A percentile compares a stretch with the other conserved stretches of the same genome.
These are phyloP conservation scores for Sutorius australiensis DNA, from an alignment of 768 basidiomycete genomes.

Conservation along the genomic window DNA sequence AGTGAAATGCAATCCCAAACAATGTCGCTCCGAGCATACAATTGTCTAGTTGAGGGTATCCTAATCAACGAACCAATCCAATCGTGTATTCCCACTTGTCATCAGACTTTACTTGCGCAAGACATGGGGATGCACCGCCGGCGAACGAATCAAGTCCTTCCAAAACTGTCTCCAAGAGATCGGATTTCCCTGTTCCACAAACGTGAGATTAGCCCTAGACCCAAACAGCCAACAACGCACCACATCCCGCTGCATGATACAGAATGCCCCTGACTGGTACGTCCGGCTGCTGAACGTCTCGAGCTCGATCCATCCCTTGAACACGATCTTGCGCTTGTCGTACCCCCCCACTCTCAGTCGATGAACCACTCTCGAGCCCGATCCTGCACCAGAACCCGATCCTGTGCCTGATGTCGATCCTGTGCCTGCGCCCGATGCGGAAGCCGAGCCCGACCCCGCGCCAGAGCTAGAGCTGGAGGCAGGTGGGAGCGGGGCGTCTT, in stretches of 20 bases:
- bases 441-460: background rate
- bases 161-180: conserved; percentile 76
- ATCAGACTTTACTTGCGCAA: conserved; percentile 19
- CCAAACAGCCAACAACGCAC: conserved; percentile 34
- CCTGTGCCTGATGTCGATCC: conserved; percentile 3
- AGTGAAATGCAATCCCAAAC: background rate
- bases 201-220: background rate
- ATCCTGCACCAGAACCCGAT: too few species aligned
- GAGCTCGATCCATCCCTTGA: conserved; percentile 73
- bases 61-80: background rate
- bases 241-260: conserved; percentile 65
- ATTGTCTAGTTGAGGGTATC: background rate
- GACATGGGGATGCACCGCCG: conserved; percentile 57
- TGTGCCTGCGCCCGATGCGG: background rate
- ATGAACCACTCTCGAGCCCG: conserved; percentile 18
- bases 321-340: conserved; percentile 59
- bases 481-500: conserved; percentile 30
- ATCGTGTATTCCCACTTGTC: background rate
- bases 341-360: conserved; percentile 63
- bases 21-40: background rate
- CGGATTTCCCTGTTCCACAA: conserved; percentile 56
- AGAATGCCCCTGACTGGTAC: conserved; percentile 59
- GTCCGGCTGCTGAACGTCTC: conserved; percentile 52
- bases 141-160: conserved; percentile 56
- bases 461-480: background rate